A percentile compares a stretch with the other conserved stretches of the same genome.
phyloP scores from a whole-genome alignment of 2,329 filamentous ascomycete genomes.

The Apiospora phragmitis region DNA sequence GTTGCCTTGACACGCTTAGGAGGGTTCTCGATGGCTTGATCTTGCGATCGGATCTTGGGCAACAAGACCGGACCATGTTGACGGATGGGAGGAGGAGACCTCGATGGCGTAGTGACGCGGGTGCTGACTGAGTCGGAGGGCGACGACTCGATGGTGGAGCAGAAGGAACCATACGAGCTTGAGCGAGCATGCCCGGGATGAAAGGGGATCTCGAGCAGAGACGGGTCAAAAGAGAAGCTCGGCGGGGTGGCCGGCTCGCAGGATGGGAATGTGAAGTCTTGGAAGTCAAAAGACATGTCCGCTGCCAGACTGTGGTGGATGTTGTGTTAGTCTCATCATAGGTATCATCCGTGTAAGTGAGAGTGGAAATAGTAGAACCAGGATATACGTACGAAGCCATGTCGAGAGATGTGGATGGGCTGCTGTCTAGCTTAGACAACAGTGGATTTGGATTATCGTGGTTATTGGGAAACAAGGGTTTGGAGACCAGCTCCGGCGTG shows the following conservation, averaged over 20 bases:
- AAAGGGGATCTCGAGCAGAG: slow-evolving; percentile 55
- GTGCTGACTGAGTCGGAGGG: slow-evolving; percentile 58
- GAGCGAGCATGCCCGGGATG: slow-evolving; percentile 59
- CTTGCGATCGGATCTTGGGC: slow-evolving; percentile 83
- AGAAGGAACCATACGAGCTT: slow-evolving; percentile 66
- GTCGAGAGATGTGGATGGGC: slow-evolving; percentile 26
- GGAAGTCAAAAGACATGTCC: slow-evolving; percentile 63
- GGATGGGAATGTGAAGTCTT: slow-evolving; percentile 58
- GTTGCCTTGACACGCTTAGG: slow-evolving; percentile 61
- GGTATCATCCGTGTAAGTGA: slow-evolving; percentile 4
- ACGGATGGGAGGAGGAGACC: slow-evolving; percentile 68
- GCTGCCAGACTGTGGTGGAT: slow-evolving; percentile 54
- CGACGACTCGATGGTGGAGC: slow-evolving; percentile 66
- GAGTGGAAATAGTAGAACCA: slow-evolving; percentile 12
- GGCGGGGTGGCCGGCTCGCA: slow-evolving; percentile 53
- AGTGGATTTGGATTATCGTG: slow-evolving; percentile 28
- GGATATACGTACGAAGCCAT: slow-evolving; percentile 45
- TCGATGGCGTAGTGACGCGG: slow-evolving; percentile 65
- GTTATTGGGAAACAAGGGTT: slow-evolving; percentile 23
- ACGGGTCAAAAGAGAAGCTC: slow-evolving; percentile 56
- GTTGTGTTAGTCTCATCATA: slow-evolving; percentile 29
- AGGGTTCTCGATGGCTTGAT: slow-evolving; percentile 68
- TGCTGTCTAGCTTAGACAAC: slow-evolving; percentile 28
- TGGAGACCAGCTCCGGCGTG: slow-evolving; percentile 32
- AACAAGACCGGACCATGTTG: slow-evolving; percentile 79